Conservation (phyloP, 202 grass and related monocot genomes). For the Digitaria exilis region DNA sequence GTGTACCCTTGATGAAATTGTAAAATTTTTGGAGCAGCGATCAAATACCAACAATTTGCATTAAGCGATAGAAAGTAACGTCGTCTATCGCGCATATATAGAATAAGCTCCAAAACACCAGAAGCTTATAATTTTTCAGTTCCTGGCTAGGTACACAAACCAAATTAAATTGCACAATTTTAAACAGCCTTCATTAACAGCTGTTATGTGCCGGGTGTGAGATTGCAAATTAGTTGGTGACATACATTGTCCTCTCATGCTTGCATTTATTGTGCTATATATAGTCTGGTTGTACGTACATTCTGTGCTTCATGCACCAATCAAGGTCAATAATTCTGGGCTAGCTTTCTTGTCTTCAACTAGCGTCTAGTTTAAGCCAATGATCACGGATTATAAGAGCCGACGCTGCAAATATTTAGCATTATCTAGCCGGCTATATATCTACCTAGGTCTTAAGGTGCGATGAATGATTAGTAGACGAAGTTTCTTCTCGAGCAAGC, state of each 20-base stretch:
- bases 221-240: neutral
- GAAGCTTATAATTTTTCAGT: neutral
- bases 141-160: too few species aligned
- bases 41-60: neutral
- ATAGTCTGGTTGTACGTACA: neutral
- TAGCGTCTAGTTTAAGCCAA: conserved; percentile 43
- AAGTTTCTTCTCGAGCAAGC: conserved; percentile 54
- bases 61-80: neutral
- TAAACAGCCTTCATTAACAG: neutral
- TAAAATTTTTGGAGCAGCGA: too few species aligned
- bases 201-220: neutral
- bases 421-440: conserved; percentile 32
- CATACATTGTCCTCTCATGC: neutral
- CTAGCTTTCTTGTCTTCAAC: conserved; percentile 14
- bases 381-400: conserved; percentile 20
- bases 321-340: conserved; percentile 20
- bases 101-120: neutral
- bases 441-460: conserved; percentile 2
- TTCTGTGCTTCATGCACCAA: conserved; percentile 28
- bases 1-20: too few species aligned
- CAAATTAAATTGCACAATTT: too few species aligned
- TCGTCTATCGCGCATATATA: neutral
- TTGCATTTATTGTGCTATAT: neutral
- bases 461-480: conserved; percentile 45
- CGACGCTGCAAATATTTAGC: conserved; percentile 26